Percentiles rank a stretch among this genome's conserved stretches.
Conservation (phyloP, 2,329 filamentous ascomycete genomes). For the Fonsecaea erecta region DNA sequence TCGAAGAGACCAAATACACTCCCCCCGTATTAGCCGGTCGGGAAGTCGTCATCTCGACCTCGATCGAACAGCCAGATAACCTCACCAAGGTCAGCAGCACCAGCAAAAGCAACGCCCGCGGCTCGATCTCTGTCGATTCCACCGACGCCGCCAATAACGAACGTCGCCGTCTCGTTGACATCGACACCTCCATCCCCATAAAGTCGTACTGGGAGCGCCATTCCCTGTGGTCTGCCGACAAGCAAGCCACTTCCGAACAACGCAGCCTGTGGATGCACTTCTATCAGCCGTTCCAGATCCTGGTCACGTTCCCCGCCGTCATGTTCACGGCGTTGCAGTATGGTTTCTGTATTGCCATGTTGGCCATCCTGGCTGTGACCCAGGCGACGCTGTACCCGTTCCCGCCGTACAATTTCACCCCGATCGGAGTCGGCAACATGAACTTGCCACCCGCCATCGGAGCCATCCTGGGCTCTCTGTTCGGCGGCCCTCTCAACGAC, state of each 20-base stretch:
- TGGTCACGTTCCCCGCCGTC: conserved; percentile 47
- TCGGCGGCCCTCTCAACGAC: conserved; percentile 49
- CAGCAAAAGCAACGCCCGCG: conserved; percentile 13
- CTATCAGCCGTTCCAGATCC: conserved; percentile 42
- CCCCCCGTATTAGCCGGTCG: conserved; percentile 32
- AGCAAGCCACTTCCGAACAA: conserved; percentile 33
- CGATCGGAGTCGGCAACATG: conserved; percentile 43
- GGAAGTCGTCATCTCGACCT: conserved; percentile 11
- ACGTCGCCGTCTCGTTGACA: conserved; percentile 31
- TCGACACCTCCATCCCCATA: conserved; percentile 40
- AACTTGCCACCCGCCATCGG: conserved; percentile 47
- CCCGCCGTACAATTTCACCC: conserved; percentile 43
- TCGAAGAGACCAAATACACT: conserved; percentile 47
- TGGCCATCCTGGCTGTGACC: conserved; percentile 42
- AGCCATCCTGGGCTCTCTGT: conserved; percentile 47
- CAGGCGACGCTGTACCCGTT: conserved; percentile 45
- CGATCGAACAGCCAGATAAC: conserved; percentile 1
- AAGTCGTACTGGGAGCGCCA: conserved; percentile 40
- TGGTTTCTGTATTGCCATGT: conserved; percentile 46
- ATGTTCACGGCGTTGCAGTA: conserved; percentile 49
- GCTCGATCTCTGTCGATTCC: conserved; percentile 19
- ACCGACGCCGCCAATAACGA: conserved; percentile 28
- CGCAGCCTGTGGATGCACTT: conserved; percentile 41
- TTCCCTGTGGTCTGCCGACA: conserved; percentile 36
- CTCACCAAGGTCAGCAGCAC: conserved; percentile 27